Base-by-base conservation (phyloP, 1,284 basidiomycete genomes). In the Peniophora sp. region DNA sequence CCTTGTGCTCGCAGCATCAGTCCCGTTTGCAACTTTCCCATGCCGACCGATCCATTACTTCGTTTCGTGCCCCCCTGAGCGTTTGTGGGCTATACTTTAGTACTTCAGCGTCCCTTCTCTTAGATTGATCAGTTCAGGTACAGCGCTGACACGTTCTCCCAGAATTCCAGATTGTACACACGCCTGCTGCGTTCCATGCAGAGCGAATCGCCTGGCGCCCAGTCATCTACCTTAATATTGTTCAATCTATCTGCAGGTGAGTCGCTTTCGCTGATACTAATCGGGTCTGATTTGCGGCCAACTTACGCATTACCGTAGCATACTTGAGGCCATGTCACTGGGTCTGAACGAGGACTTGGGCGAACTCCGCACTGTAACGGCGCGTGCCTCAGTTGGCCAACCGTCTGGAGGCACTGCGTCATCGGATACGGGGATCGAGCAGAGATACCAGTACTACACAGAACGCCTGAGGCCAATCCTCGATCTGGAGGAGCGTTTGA, bases 191-290 rank as follows among this genome's bases (percentile, higher is more conserved):
- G 23, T 90, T 90, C 64, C 78, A 78, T 53, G 78, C 81, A 23
- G 88, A 91, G 62, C 75, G 88, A 56, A 78, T 86, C 53, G 85
- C 87, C 32, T 91, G 88, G 88, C 80, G 89, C 51, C 78, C 85
- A 47, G 87, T 91, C 57, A 86, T 91, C 60, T 90, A 90, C 67
- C 75, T 91, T 55, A 91, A 91, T 66, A 74, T 91, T 56, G 84
- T 89, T 53, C 80, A 81, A 61, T 91, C 88, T 53, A 69, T 91
- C 58, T 79, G 81, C 56, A 78, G 83, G 85, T 81, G 60, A 57
- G 73, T 41, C 38, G 16, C 8, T 8, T 16, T 8, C n/a, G 38
- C n/a, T 17, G n/a, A 16, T 6, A 41, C 38, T n/a, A 8, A 8
- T 17, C 17, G 50, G 27, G 20, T 39, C 56, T 17, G 58, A 22